Evolutionary conservation across 140 eudicot genomes (phyloP), one percentile per base, ranked within the genome.

Genomic region (Bidens hawaiensis): DNA sequence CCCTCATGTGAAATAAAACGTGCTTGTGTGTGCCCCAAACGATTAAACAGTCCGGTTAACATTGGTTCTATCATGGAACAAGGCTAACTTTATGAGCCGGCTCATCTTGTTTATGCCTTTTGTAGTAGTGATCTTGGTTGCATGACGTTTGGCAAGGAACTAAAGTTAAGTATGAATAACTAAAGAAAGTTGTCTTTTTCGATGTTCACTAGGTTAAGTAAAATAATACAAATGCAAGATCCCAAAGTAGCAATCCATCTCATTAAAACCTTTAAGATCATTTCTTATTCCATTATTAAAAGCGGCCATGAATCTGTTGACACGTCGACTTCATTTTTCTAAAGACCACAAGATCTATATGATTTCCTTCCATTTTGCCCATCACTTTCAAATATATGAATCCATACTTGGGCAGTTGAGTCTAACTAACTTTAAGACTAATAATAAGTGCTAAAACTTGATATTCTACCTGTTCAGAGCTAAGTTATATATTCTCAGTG

Each of bases 321-420:
- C 68, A 73, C 78, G 18, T 73, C 72, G 58, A 65, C 45, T 33
- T 64, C 55, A 24, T 46, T 33, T 73, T 65, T 15, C 17, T 23
- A 17, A 65, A 65, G 56, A 47, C 78, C 73, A 73, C 73, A 65
- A 25, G 62, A 65, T 65, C 62, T 57, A 46, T 42, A 12, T 57
- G 78, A 48, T 65, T 57, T 73, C n/a, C n/a, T n/a, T n/a, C 42
- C 33, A 38, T 72, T 28, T 24, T 63, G 24, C 27, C 19, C 21
- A 56, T 73, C 73, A 6, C 68, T 65, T 27, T 73, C 68, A 73
- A 5, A 64, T 56, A 64, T 73, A 64, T 55, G 52, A 72, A 55
- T 36, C 52, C 55, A 46, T 31, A 21, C 67, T 34, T 65, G 6
- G 8, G 28, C 38, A 6, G 40, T 54, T 73, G 78, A 3, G 41